These are phyloP conservation scores for Sclerotinia sclerotiorum DNA, from an alignment of 2,329 filamentous ascomycete species.

Conservation along the genomic window DNA sequence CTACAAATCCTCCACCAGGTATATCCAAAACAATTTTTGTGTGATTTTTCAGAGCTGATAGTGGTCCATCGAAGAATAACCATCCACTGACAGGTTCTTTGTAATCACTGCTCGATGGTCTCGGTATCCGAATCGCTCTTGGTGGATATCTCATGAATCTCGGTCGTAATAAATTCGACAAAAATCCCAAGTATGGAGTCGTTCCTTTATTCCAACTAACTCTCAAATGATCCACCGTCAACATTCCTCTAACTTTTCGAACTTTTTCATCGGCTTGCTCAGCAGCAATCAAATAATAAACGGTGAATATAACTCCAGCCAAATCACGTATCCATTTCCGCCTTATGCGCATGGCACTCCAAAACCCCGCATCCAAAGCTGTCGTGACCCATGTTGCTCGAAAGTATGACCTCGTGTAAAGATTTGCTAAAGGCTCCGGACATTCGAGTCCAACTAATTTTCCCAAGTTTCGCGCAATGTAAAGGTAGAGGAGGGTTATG, in stretches of 20 bases:
- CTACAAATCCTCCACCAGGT: slow-evolving; percentile 91
- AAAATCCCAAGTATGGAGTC: slow-evolving; percentile 76
- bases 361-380: slow-evolving; percentile 92
- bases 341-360: slow-evolving; percentile 94
- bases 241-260: slow-evolving; percentile 77
- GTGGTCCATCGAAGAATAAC: slow-evolving; percentile 90
- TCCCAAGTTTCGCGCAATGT: slow-evolving; percentile 88
- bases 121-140: slow-evolving; percentile 77
- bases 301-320: slow-evolving; percentile 76
- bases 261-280: slow-evolving; percentile 97
- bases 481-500: slow-evolving; percentile 85
- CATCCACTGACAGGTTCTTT: slow-evolving; percentile 79
- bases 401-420: slow-evolving; percentile 91
- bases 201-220: slow-evolving; percentile 95
- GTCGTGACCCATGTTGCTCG: slow-evolving; percentile 96
- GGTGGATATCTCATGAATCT: slow-evolving; percentile 79
- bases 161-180: slow-evolving; percentile 73
- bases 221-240: slow-evolving; percentile 88
- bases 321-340: slow-evolving; percentile 79
- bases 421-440: slow-evolving; percentile 88
- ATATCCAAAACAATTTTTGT: slow-evolving; percentile 82
- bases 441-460: slow-evolving; percentile 88
- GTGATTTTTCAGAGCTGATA: slow-evolving; percentile 74
- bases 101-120: slow-evolving; percentile 78
- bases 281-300: slow-evolving; percentile 89